Evolutionary conservation across 257 asterid genomes (phyloP).

Genomic region (Lithospermum erythrorhizon): DNA sequence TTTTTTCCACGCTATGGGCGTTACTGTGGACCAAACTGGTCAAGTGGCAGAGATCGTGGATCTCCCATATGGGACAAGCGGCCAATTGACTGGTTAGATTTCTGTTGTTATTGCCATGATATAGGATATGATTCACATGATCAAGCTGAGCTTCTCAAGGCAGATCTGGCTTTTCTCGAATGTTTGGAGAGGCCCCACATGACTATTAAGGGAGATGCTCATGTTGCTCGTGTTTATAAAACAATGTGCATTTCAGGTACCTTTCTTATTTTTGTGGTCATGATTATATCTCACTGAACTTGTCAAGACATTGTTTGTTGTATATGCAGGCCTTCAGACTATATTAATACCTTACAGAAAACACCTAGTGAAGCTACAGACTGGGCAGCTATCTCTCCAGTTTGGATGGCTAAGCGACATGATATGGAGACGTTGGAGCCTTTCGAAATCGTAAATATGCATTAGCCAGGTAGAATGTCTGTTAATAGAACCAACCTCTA

Average conservation of each 20-base stretch:
- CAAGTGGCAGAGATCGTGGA: constrained; percentile 83
- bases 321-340: constrained; percentile 63
- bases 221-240: constrained; percentile 52
- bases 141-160: constrained; percentile 86
- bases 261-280: not conserved
- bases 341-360: constrained; percentile 75
- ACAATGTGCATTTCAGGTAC: constrained; percentile 87
- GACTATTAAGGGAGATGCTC: constrained; percentile 64
- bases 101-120: constrained; percentile 95
- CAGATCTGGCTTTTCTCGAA: constrained; percentile 84
- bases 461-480: not conserved
- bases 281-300: not conserved
- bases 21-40: constrained; percentile 97
- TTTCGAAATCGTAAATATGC: constrained; percentile 13
- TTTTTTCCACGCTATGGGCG: constrained; percentile 84
- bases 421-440: constrained; percentile 36
- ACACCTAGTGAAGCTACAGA: constrained; percentile 54
- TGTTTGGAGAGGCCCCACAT: constrained; percentile 78
- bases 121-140: constrained; percentile 77
- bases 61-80: constrained; percentile 85
- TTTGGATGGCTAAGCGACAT: constrained; percentile 39
- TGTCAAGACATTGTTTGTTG: not conserved
- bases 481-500: not conserved
- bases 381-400: constrained; percentile 28
- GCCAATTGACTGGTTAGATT: constrained; percentile 91